phyloP scores from a whole-genome alignment of 2,329 filamentous ascomycete species.

The Orbilia quercus region DNA sequence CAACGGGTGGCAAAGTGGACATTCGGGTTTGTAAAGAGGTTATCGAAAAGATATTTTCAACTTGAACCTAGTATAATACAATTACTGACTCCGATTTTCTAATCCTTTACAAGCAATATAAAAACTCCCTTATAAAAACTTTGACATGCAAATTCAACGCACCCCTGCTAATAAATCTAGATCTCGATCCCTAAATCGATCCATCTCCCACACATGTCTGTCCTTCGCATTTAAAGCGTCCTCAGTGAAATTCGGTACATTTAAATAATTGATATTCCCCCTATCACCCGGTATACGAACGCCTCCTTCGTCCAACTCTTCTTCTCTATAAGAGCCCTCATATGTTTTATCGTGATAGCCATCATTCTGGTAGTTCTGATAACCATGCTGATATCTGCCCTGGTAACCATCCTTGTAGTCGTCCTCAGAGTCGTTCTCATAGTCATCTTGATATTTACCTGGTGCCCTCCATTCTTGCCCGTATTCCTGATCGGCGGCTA shows the following conservation, averaged over 20 bases:
- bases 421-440: background rate
- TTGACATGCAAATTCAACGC: no score
- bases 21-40: constrained; percentile 38
- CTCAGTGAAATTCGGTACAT: constrained; percentile 5
- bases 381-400: background rate
- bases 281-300: background rate
- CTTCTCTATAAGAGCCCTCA: no score
- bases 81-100: background rate
- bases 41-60: constrained; percentile 52
- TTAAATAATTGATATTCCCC: background rate
- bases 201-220: background rate
- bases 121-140: no score
- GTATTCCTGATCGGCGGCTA: background rate
- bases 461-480: constrained; percentile 1
- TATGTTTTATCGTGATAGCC: no score
- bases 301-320: no score
- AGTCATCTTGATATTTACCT: background rate
- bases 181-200: background rate
- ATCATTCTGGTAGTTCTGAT: no score
- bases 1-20: constrained; percentile 42
- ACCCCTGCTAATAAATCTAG: no score
- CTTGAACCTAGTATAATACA: constrained; percentile 1
- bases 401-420: background rate
- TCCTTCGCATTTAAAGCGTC: constrained; percentile 11
- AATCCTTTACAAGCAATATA: no score